Evolutionary conservation across 805 yeast species (phyloP).

Genomic region (Myxozyma monticola): DNA sequence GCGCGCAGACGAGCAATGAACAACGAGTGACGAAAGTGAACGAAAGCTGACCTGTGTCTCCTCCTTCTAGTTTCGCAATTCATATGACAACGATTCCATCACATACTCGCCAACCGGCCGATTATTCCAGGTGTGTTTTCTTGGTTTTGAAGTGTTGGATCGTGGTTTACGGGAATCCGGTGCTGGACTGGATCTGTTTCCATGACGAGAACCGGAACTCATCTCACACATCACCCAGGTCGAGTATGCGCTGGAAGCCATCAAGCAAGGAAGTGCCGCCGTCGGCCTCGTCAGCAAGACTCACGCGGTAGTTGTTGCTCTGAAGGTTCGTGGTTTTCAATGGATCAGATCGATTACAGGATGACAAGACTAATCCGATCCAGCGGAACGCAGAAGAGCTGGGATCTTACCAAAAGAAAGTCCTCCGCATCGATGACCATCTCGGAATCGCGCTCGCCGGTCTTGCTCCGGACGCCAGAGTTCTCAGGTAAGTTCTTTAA

Average conservation of each 20-base stretch:
- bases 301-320: constrained; percentile 88
- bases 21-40: too few relatives aligned
- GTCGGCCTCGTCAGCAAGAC: constrained; percentile 86
- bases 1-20: too few relatives aligned
- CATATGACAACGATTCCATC: constrained; percentile 97
- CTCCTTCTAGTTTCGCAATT: constrained; percentile 77
- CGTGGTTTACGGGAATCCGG: too few relatives aligned
- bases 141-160: too few relatives aligned
- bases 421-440: constrained; percentile 88
- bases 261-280: constrained; percentile 96
- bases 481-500: constrained; percentile 45
- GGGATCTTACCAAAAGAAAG: constrained; percentile 93
- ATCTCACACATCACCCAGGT: too few relatives aligned
- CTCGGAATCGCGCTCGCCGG: constrained; percentile 96
- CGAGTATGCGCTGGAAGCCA: constrained; percentile 90
- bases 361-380: constrained; percentile 42
- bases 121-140: constrained; percentile 61
- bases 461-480: constrained; percentile 96
- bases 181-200: too few relatives aligned
- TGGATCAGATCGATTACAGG: background rate
- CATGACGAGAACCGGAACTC: too few relatives aligned
- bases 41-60: background rate
- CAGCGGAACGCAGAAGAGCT: constrained; percentile 92
- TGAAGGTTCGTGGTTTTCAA: constrained; percentile 48
- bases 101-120: constrained; percentile 96